Evolutionary conservation across 2,329 filamentous ascomycete genomes (phyloP).

Genomic region (Furcasterigmium furcatum): DNA sequence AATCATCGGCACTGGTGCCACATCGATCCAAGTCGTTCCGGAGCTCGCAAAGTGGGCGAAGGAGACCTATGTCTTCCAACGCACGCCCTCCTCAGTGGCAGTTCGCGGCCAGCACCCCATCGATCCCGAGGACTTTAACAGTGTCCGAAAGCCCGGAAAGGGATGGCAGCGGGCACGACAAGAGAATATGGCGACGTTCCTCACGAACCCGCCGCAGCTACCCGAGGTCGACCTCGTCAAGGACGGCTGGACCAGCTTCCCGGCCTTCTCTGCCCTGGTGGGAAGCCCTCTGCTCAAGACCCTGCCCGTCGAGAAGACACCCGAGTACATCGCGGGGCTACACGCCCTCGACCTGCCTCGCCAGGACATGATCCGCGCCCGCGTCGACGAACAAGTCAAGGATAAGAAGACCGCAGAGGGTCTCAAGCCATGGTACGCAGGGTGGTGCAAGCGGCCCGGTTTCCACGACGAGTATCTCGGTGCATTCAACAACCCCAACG

Average conservation of each 20-base stretch:
- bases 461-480: conserved; percentile 59
- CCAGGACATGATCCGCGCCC: conserved; percentile 39
- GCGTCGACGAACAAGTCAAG: conserved; percentile 46
- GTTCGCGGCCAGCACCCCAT: conserved; percentile 34
- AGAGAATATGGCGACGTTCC: conserved; percentile 23
- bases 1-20: conserved; percentile 48
- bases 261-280: conserved; percentile 31
- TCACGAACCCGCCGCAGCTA: too few relatives aligned
- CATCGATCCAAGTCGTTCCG: conserved; percentile 41
- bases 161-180: conserved; percentile 46
- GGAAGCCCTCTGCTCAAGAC: conserved; percentile 18
- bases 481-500: conserved; percentile 55
- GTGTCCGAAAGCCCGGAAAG: conserved; percentile 24
- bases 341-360: conserved; percentile 36
- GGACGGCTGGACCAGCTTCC: conserved; percentile 44
- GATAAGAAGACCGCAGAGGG: conserved; percentile 45
- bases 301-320: conserved; percentile 11
- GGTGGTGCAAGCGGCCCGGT: conserved; percentile 61
- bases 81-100: conserved; percentile 44
- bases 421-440: conserved; percentile 58
- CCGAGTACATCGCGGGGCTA: conserved; percentile 29
- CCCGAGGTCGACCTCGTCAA: conserved; percentile 43
- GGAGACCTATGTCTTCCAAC: conserved; percentile 53
- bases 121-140: conserved; percentile 41
- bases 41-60: conserved; percentile 42